Percentiles rank a stretch among this genome's conserved stretches.
These are phyloP conservation scores for Ceratobasidium sp. DNA, from an alignment of 1,284 basidiomycete genomes.

Conservation along the genomic window DNA sequence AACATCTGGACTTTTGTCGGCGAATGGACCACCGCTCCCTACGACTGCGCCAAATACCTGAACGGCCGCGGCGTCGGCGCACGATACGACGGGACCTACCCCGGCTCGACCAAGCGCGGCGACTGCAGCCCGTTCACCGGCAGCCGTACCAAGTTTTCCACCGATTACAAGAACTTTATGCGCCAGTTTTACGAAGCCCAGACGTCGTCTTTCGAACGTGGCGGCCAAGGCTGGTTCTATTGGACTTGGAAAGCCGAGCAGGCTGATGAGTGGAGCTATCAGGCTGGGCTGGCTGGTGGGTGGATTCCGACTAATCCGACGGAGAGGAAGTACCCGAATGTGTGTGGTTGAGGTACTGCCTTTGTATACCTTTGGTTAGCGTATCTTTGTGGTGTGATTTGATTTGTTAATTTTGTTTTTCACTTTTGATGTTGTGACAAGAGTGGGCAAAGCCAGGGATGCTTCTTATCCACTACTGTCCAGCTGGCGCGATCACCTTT, in stretches of 20 bases:
- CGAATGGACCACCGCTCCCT: constrained; percentile 87
- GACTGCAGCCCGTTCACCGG: constrained; percentile 83
- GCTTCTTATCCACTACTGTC: too few relatives aligned
- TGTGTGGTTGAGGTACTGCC: constrained; percentile 58
- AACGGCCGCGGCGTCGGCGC: constrained; percentile 61
- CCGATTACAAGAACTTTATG: constrained; percentile 86
- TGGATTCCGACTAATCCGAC: constrained; percentile 83
- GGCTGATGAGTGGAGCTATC: constrained; percentile 76
- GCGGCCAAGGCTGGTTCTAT: constrained; percentile 75
- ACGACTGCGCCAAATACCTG: constrained; percentile 84
- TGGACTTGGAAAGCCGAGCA: constrained; percentile 84
- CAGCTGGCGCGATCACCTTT: too few relatives aligned
- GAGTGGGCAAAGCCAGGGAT: too few relatives aligned
- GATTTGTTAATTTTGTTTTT: too few relatives aligned
- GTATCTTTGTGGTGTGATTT: too few relatives aligned
- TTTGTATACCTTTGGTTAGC: too few relatives aligned
- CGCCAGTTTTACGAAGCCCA: constrained; percentile 90
- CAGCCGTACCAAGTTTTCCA: constrained; percentile 76
- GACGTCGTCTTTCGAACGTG: constrained; percentile 55
- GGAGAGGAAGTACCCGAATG: constrained; percentile 64
- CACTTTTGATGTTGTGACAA: too few relatives aligned
- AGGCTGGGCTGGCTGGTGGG: constrained; percentile 76
- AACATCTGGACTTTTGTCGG: constrained; percentile 83
- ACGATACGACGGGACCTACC: constrained; percentile 81
- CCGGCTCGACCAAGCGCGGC: constrained; percentile 75